A percentile compares a stretch with the other conserved stretches of the same genome.
These are phyloP conservation scores for Globisporangium spinosum DNA, from an alignment of 352 stramenopile species.

Conservation along the genomic window DNA sequence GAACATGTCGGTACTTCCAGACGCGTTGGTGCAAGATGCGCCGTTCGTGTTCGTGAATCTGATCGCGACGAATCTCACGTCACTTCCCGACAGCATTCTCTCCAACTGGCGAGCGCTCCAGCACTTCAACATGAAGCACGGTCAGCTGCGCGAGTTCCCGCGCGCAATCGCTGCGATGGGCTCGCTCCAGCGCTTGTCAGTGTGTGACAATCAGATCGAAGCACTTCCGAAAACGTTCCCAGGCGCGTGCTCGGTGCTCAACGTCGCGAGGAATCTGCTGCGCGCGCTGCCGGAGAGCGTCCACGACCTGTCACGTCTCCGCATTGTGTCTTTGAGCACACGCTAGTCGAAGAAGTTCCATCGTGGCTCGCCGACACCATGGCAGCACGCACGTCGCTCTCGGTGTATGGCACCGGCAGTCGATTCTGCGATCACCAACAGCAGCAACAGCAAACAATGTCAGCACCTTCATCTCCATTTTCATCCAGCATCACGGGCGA, in stretches of 20 bases:
- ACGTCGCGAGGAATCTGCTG: constrained; percentile 12
- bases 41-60: constrained; percentile 15
- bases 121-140: constrained; percentile 18
- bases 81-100: constrained; percentile 2
- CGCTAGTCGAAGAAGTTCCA: constrained; percentile 1
- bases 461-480: background rate
- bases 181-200: constrained; percentile 10
- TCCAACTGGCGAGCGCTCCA: constrained; percentile 9
- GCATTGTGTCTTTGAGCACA: constrained; percentile 11
- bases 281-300: background rate
- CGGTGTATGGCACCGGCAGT: background rate
- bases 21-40: constrained; percentile 6
- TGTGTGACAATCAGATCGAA: constrained; percentile 13
- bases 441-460: background rate
- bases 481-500: background rate
- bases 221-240: background rate
- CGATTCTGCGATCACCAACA: background rate
- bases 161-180: constrained; percentile 3
- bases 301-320: background rate
- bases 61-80: constrained; percentile 14
- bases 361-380: background rate
- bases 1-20: constrained; percentile 7
- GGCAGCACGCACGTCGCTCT: background rate
- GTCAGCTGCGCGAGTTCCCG: constrained; percentile 9
- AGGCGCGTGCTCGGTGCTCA: constrained; percentile 2